Conservation (phyloP, 768 basidiomycete species). For the Boletus rex-veris region DNA sequence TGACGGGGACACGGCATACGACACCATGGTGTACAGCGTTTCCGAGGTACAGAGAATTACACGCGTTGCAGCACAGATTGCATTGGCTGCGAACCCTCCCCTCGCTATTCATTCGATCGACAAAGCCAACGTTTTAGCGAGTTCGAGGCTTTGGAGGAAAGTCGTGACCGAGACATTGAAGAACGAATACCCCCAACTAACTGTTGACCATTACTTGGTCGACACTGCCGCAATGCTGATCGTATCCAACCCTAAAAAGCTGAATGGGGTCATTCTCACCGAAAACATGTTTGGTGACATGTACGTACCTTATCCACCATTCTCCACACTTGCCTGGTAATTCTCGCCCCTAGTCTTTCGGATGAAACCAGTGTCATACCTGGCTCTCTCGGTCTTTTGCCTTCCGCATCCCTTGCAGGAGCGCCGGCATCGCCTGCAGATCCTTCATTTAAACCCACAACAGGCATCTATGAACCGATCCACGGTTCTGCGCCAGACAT, state of each 20-base stretch:
- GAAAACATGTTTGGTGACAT: conserved; percentile 98
- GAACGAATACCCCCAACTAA: conserved; percentile 84
- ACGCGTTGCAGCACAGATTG: conserved; percentile 91
- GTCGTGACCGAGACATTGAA: conserved; percentile 82
- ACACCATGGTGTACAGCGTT: conserved; percentile 91
- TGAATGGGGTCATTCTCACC: conserved; percentile 93
- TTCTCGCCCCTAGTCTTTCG: conserved; percentile 60
- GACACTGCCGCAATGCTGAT: conserved; percentile 97
- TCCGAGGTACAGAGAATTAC: conserved; percentile 92
- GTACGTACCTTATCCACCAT: conserved; percentile 45
- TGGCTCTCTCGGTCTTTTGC: conserved; percentile 92
- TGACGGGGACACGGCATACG: conserved; percentile 73
- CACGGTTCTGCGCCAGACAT: conserved; percentile 96
- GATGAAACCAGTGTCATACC: conserved; percentile 98
- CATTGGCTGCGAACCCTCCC: conserved; percentile 77
- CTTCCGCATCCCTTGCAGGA: conserved; percentile 94
- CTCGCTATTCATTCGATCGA: conserved; percentile 90
- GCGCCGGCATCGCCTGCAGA: conserved; percentile 58
- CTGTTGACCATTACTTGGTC: conserved; percentile 87
- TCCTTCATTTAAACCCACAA: conserved; percentile 68
- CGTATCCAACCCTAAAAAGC: conserved; percentile 81
- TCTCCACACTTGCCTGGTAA: conserved; percentile 2
- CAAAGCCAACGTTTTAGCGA: conserved; percentile 98
- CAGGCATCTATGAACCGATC: conserved; percentile 96
- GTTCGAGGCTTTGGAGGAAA: conserved; percentile 90